These are phyloP conservation scores for Acacia concinna DNA, from an alignment of 331 rosid genomes.

Conservation along the genomic window DNA sequence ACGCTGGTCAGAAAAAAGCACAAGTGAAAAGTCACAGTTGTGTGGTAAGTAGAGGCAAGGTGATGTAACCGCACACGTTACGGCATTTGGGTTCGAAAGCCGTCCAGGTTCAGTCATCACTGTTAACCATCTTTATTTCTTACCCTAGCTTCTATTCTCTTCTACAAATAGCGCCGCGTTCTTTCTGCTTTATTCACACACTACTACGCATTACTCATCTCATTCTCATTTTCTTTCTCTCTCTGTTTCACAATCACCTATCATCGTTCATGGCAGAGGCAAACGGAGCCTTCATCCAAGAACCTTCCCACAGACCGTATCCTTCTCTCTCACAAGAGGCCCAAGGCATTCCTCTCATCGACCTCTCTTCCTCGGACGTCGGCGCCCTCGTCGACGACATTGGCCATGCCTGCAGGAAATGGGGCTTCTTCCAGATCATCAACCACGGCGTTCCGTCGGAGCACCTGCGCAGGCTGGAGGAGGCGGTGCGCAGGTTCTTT, in stretches of 20 bases:
- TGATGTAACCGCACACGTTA: no score
- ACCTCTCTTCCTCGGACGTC: slow-evolving; percentile 25
- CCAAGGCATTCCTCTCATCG: slow-evolving; percentile 46
- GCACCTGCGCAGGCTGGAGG: slow-evolving; percentile 28
- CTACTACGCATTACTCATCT: no score
- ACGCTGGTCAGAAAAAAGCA: no score
- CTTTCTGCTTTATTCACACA: no score
- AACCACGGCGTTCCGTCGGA: slow-evolving; percentile 45
- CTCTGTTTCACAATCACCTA: neutral
- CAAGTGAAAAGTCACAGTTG: no score
- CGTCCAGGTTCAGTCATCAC: no score
- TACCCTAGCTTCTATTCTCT: no score
- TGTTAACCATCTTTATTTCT: neutral
- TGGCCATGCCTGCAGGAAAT: slow-evolving; percentile 48
- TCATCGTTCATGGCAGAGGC: slow-evolving; percentile 35
- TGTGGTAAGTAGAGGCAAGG: no score
- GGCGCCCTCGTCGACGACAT: slow-evolving; percentile 29
- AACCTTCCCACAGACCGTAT: slow-evolving; percentile 48
- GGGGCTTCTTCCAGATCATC: slow-evolving; percentile 63
- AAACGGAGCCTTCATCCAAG: slow-evolving; percentile 50
- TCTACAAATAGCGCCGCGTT: no score
- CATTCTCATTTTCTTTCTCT: neutral
- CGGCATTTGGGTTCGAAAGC: no score
- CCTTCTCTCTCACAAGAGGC: slow-evolving; percentile 26
- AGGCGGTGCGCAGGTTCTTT: slow-evolving; percentile 36